Conservation (phyloP, 768 basidiomycete genomes). For the Mycena haematopus region DNA sequence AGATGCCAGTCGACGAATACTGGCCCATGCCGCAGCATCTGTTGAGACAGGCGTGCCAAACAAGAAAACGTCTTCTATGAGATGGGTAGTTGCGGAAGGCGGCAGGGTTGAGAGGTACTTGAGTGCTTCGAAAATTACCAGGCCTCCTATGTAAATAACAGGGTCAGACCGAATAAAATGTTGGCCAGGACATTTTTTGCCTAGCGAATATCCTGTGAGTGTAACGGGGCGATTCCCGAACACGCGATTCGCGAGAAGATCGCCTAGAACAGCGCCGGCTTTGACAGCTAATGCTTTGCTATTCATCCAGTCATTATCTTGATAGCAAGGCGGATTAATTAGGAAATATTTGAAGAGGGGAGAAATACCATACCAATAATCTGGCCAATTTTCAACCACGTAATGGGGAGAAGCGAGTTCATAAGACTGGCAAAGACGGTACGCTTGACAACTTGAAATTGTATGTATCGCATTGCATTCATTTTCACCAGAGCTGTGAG, state of each 20-base stretch:
- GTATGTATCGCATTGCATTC: constrained; percentile 57
- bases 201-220: constrained; percentile 63
- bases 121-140: constrained; percentile 64
- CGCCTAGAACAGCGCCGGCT: constrained; percentile 60
- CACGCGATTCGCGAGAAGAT: constrained; percentile 53
- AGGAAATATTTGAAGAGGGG: not conserved
- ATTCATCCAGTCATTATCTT: constrained; percentile 69
- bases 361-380: constrained; percentile 50
- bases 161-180: not conserved
- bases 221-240: constrained; percentile 62
- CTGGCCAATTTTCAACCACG: constrained; percentile 57
- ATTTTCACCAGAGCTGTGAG: constrained; percentile 50
- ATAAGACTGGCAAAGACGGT: constrained; percentile 58
- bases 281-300: constrained; percentile 57
- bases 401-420: constrained; percentile 56
- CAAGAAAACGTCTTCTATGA: constrained; percentile 61
- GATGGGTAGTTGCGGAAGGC: constrained; percentile 49
- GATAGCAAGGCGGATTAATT: not conserved
- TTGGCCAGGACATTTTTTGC: constrained; percentile 30
- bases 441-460: constrained; percentile 53
- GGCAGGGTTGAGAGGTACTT: constrained; percentile 52
- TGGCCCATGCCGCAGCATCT: constrained; percentile 49
- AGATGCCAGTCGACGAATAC: constrained; percentile 53
- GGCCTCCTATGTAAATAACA: constrained; percentile 13
- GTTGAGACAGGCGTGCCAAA: constrained; percentile 57